Evolutionary conservation across 208 protist species (phyloP), one percentile per base, ranked within the genome.

Genomic region (Jaenimonas drosophilae): DNA sequence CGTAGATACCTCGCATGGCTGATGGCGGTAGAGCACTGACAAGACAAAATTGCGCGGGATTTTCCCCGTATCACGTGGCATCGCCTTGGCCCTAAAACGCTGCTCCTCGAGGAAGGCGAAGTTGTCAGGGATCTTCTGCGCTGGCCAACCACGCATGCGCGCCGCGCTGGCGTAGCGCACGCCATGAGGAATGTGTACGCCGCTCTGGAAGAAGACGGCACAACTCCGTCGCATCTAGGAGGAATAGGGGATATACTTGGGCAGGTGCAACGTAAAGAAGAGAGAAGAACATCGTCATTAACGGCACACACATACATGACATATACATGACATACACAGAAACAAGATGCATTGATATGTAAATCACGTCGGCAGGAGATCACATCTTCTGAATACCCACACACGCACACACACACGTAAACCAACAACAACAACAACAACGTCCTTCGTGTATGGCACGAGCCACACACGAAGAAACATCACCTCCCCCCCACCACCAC

Each of bases 21-120:
- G 87, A 53, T 90, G 62, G 25, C 71, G 80, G 61, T 91, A 94
- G 28, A 94, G 72, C 37, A 94, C 81, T 23, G 76, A 80, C 12
- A 94, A 71, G 7, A 94, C 49, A 61, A 94, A 94, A 49, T 91
- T 70, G 32, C 76, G 72, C 4, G 87, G 76, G 9, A 91, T 88
- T 47, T 71, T 85, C 6, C 82, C 79, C 2, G 78, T 83, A 37
- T 91, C 87, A 19, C 87, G 76, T 25, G 87, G 87, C 46, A 94
- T 64, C 21, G 82, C 41, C 54, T 82, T 82, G 23, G 57, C 26
- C 40, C 69, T 76, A 49, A 88, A 90, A 27, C 78, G 70, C 51
- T 90, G 76, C 51, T 90, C 80, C 29, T 67, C 65, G 0, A 68
- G 75, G 31, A 94, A 87, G 12, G 53, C 69, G 49, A 94, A 90